A percentile compares a stretch with the other conserved stretches of the same genome.
phyloP scores from a whole-genome alignment of 805 yeast species.

The Candida morakotiae region DNA sequence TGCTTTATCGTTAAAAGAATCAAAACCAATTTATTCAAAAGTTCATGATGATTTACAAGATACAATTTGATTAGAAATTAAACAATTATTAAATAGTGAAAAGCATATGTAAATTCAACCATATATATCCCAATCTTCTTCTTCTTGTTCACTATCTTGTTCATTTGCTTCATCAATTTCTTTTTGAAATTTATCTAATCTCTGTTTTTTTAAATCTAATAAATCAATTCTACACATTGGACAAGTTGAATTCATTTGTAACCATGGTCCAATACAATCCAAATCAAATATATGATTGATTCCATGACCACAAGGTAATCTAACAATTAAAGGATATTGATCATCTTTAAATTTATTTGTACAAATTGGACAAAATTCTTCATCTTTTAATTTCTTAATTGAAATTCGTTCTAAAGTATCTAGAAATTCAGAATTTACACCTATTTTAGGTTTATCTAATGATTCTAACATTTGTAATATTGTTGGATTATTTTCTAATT shows the following conservation, averaged over 20 bases:
- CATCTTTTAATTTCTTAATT: slow-evolving; percentile 28
- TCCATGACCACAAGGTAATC: slow-evolving; percentile 54
- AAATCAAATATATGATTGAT: slow-evolving; percentile 71
- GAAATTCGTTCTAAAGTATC: slow-evolving; percentile 73
- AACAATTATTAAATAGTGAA: slow-evolving; percentile 67
- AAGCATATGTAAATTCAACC: slow-evolving; percentile 55
- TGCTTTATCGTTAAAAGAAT: slow-evolving; percentile 25
- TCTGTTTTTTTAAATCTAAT: slow-evolving; percentile 29
- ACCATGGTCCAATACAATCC: slow-evolving; percentile 91
- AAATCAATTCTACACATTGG: slow-evolving; percentile 84
- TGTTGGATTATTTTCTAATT: slow-evolving; percentile 25
- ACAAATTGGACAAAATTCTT: slow-evolving; percentile 80
- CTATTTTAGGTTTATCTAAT: slow-evolving; percentile 24
- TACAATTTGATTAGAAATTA: slow-evolving; percentile 61
- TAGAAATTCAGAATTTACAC: slow-evolving; percentile 65
- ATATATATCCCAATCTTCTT: slow-evolving; percentile 71
- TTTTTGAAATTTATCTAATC: slow-evolving; percentile 28
- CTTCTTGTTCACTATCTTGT: slow-evolving; percentile 48
- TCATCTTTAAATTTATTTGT: slow-evolving; percentile 69
- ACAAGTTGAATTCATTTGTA: slow-evolving; percentile 68
- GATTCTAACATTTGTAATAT: slow-evolving; percentile 11
- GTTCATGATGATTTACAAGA: slow-evolving; percentile 31
- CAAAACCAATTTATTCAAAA: slow-evolving; percentile 28
- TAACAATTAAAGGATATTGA: slow-evolving; percentile 73
- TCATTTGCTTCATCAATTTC: slow-evolving; percentile 36